A percentile compares a stretch with the other conserved stretches of the same genome.
Evolutionary conservation across 73 alveolate genomes (phyloP).

Genomic region (Paramecium primaurelia): DNA sequence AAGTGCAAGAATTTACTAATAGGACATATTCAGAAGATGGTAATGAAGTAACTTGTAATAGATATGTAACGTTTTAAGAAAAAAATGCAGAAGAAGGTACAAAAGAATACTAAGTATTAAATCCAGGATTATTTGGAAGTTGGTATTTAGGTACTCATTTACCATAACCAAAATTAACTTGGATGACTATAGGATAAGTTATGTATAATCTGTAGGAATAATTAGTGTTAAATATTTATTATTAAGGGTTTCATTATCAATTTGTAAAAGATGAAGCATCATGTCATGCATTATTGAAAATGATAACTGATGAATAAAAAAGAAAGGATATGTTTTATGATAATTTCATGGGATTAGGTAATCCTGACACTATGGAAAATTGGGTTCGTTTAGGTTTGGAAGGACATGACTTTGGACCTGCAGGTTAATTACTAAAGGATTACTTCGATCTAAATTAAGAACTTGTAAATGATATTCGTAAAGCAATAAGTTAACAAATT

Average conservation of each 20-base stretch:
- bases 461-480: background rate
- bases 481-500: background rate
- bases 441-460: slow-evolving; percentile 17
- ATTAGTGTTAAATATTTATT: background rate
- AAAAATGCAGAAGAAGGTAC: background rate
- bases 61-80: background rate
- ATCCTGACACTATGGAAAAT: slow-evolving; percentile 27
- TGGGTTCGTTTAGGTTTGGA: slow-evolving; percentile 48
- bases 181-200: slow-evolving; percentile 49
- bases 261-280: slow-evolving; percentile 1
- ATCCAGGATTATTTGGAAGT: slow-evolving; percentile 48
- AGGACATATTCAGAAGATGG: background rate
- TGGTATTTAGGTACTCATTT: slow-evolving; percentile 37
- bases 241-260: background rate
- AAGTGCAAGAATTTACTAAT: slow-evolving; percentile 1
- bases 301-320: background rate
- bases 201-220: background rate
- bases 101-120: background rate
- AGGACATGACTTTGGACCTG: slow-evolving; percentile 19
- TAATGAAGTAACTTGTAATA: background rate
- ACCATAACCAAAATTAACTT: background rate
- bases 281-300: background rate
- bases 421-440: background rate
- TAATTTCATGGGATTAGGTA: slow-evolving; percentile 16
- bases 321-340: background rate